phyloP scores from a whole-genome alignment of 2,329 filamentous ascomycete genomes.

The Botryotinia narcissicola region DNA sequence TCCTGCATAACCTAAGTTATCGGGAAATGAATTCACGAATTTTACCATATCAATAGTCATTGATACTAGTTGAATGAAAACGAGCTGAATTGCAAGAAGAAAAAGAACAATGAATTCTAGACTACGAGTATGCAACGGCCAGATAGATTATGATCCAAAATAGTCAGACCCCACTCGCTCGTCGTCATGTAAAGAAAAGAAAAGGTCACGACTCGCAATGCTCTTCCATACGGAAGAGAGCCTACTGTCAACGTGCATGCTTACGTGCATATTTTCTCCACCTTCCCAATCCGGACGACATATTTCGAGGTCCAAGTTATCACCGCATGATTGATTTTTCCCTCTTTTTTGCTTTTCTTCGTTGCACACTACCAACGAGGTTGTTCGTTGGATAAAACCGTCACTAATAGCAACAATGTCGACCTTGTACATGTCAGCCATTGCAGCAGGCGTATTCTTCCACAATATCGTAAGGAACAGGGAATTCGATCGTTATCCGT shows the following conservation, averaged over 20 bases:
- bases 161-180: not conserved
- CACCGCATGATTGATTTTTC: not conserved
- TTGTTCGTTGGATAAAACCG: not conserved
- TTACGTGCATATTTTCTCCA: not conserved
- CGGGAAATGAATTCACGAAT: not conserved
- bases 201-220: not conserved
- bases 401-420: not conserved
- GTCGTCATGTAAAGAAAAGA: not conserved
- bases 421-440: not conserved
- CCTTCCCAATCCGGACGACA: not conserved
- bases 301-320: not conserved
- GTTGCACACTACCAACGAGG: not conserved
- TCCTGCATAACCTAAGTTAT: not conserved
- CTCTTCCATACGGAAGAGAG: not conserved
- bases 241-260: not conserved
- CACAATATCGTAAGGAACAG: not conserved
- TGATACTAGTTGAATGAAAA: not conserved
- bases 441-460: not conserved
- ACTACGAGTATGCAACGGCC: not conserved
- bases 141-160: not conserved
- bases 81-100: not conserved
- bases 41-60: not conserved
- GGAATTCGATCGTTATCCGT: slow-evolving; percentile 4
- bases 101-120: not conserved
- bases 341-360: not conserved